Conservation (phyloP, 352 stramenopile species). For the Phytophthora agathidicida region DNA sequence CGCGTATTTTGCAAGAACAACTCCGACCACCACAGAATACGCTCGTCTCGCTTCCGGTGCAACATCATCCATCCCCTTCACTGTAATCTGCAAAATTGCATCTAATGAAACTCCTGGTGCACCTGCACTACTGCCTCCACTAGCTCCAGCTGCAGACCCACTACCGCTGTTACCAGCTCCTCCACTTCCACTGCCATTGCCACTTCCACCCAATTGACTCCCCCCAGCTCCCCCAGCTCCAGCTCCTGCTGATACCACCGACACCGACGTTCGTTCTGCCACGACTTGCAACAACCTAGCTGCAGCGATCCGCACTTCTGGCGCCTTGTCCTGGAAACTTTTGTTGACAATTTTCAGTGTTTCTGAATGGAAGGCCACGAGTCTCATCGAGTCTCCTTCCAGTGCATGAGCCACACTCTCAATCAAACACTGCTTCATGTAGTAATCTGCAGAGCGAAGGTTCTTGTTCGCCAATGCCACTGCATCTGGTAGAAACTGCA, state of each 20-base stretch:
- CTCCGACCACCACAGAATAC: conserved; percentile 71
- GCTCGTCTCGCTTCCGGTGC: conserved; percentile 64
- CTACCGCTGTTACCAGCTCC: conserved; percentile 15
- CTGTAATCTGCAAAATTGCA: conserved; percentile 67
- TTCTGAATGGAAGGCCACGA: conserved; percentile 61
- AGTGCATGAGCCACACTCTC: conserved; percentile 71
- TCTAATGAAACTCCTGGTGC: conserved; percentile 62
- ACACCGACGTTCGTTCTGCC: conserved; percentile 51
- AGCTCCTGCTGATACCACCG: conserved; percentile 10
- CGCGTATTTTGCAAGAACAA: conserved; percentile 81
- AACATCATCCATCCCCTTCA: conserved; percentile 81
- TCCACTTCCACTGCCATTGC: conserved; percentile 25
- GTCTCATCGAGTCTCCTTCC: conserved; percentile 39
- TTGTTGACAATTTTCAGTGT: conserved; percentile 78
- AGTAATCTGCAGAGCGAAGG: conserved; percentile 73
- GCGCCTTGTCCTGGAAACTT: conserved; percentile 74
- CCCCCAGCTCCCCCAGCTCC: conserved; percentile 12
- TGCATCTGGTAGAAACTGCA: conserved; percentile 71
- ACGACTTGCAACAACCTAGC: conserved; percentile 71
- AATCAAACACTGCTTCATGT: conserved; percentile 79
- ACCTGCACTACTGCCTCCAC: conserved; percentile 22
- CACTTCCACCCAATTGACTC: conserved; percentile 22
- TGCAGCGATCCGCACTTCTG: conserved; percentile 70
- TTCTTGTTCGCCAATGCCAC: conserved; percentile 68
- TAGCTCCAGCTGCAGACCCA: conserved; percentile 14